Evolutionary conservation across 2,329 filamentous ascomycete species (phyloP), one percentile per base, ranked within the genome.

Genomic region (Pyrenophora graminea): DNA sequence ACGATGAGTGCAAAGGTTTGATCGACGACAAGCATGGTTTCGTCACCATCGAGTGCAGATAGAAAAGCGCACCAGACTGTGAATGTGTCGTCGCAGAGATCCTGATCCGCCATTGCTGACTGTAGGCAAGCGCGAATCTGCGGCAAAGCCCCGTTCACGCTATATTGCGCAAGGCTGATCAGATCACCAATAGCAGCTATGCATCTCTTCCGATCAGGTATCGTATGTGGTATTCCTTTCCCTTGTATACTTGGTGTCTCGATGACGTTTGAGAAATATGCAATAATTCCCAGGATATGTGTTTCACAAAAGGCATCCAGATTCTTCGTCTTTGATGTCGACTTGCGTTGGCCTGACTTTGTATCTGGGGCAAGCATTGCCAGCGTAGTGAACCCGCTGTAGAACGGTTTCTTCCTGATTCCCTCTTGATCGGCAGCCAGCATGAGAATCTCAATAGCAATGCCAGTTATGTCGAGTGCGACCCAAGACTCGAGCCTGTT

Each of bases 41-140:
- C 92, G 19, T 91, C 87, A 49, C 87, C 85, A 40, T 70, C 65
- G 2, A 97, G 80, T 44, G 86, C 83, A 23, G 77, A 82, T 15
- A 97, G 81, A 75, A 99, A 86, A 7, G 86, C 82, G 21, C 85
- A 82, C 94, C 94, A 99, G 41, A 91, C 90, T 3, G 82, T 84
- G 64, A 97, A 92, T 2, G 91, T 90, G 25, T 85, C 80, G 54
- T 90, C 82, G 55, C 90, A 85, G n/a, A 99, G 80, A 39, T 87
- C 82, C 38, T 86, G 80, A 43, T 89, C 84, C 13, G 88, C 82
- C 53, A 97, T 82, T 0, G 91, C 91, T 18, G 91, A 91, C 56
- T 96, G 85, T 10, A 99, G 79, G 68, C 90, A 97, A n/a, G 93
- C 91, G 59, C 91, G 91, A 48, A 97, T 93, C 86, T 97, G 93